phyloP scores from a whole-genome alignment of 768 basidiomycete species.

The Pilatotrama ljubarskyi region DNA sequence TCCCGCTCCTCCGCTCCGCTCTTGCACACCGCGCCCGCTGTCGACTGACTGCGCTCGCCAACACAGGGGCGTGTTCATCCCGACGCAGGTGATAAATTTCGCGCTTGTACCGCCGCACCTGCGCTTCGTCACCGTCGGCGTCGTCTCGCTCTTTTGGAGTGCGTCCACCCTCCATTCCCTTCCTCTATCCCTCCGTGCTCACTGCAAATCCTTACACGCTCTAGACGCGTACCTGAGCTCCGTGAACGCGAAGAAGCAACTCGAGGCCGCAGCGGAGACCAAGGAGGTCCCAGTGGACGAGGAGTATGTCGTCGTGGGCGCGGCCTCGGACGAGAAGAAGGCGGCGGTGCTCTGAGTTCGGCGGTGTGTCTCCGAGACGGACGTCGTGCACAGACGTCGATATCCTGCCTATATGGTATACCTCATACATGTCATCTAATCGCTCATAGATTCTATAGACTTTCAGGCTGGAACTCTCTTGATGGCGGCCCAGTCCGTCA shows the following conservation, averaged over 20 bases:
- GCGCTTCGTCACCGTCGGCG: conserved; percentile 70
- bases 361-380: neutral
- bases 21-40: neutral
- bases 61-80: conserved; percentile 68
- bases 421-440: neutral
- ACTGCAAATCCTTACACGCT: neutral
- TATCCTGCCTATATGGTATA: neutral
- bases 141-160: conserved; percentile 86
- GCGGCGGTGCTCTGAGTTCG: neutral
- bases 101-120: conserved; percentile 73
- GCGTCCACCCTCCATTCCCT: conserved; percentile 30
- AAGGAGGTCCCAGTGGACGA: neutral
- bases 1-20: neutral
- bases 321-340: conserved; percentile 9
- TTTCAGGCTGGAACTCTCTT: too few species aligned
- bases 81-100: conserved; percentile 81
- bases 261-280: neutral
- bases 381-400: neutral
- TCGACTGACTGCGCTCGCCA: neutral
- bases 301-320: neutral
- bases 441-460: neutral
- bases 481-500: too few species aligned
- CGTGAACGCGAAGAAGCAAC: conserved; percentile 28
- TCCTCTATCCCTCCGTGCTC: neutral
- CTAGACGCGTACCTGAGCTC: conserved; percentile 35